Evolutionary conservation across 768 basidiomycete species (phyloP).

Genomic region (Pisolithus sp.): DNA sequence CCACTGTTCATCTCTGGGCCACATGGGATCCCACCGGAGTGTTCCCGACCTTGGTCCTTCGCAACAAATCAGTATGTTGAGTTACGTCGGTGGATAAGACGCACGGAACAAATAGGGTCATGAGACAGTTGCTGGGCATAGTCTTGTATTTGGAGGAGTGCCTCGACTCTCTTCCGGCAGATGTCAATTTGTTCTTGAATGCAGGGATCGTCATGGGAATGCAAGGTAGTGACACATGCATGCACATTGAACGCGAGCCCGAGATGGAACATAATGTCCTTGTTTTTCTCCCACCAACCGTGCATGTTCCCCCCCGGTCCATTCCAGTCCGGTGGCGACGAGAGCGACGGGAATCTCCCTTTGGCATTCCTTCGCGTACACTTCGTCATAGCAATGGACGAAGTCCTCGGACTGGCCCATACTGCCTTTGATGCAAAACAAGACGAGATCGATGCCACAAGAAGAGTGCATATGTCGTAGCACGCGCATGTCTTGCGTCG

Average conservation of each 20-base stretch:
- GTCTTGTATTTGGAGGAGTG: not conserved
- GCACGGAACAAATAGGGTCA: not conserved
- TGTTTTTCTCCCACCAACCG: conserved; percentile 27
- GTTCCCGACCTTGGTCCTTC: no score
- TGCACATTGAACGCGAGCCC: conserved; percentile 15
- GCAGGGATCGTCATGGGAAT: not conserved
- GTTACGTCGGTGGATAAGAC: not conserved
- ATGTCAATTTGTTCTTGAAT: not conserved
- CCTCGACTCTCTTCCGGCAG: not conserved
- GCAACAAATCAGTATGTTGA: no score
- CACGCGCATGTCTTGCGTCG: no score
- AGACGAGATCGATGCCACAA: conserved; percentile 1
- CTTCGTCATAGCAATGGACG: conserved; percentile 1
- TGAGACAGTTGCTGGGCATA: not conserved
- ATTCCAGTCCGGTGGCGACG: conserved; percentile 13
- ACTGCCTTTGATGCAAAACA: conserved; percentile 5
- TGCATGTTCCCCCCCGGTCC: conserved; percentile 16
- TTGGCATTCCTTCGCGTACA: conserved; percentile 4
- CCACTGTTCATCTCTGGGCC: no score
- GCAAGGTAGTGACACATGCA: conserved; percentile 26
- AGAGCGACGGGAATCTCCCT: conserved; percentile 8
- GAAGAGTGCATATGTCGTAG: no score
- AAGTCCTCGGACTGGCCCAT: conserved; percentile 4
- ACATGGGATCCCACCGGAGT: no score
- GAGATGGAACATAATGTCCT: conserved; percentile 14